Percentiles rank a stretch among this genome's conserved stretches.
These are phyloP conservation scores for Fistulinella staudtii DNA, from an alignment of 1,284 basidiomycete genomes.

Conservation along the genomic window DNA sequence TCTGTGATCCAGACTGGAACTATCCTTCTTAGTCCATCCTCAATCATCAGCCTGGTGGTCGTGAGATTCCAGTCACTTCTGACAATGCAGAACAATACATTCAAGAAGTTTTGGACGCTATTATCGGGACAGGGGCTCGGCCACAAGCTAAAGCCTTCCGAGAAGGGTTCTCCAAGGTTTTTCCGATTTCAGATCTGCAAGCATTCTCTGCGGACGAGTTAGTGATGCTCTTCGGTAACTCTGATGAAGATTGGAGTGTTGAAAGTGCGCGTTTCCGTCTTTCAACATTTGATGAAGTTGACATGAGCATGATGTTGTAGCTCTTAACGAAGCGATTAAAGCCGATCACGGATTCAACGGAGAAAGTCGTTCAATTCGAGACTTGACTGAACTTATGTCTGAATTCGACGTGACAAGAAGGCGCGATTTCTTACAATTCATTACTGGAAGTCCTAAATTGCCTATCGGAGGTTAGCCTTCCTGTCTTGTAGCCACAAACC, in stretches of 20 bases:
- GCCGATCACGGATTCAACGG: conserved; percentile 98
- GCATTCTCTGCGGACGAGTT: conserved; percentile 95
- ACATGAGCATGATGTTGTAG: conserved; percentile 36
- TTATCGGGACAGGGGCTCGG: conserved; percentile 72
- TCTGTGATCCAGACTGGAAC: not conserved
- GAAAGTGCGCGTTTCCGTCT: conserved; percentile 63
- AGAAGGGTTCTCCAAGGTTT: conserved; percentile 91
- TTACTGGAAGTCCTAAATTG: conserved; percentile 92
- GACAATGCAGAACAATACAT: conserved; percentile 91
- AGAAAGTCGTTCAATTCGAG: conserved; percentile 86
- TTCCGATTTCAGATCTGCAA: conserved; percentile 86
- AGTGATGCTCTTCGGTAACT: conserved; percentile 90
- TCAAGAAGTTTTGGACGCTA: conserved; percentile 72
- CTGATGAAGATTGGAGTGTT: conserved; percentile 89
- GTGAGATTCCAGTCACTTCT: conserved; percentile 74
- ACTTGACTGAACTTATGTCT: conserved; percentile 86
- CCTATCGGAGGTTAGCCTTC: conserved; percentile 79
- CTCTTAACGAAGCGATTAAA: conserved; percentile 87
- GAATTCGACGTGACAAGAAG: conserved; percentile 71
- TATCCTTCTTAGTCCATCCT: conserved; percentile 1
- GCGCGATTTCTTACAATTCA: conserved; percentile 92
- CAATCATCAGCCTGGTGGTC: conserved; percentile 76
- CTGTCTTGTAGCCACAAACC: not conserved
- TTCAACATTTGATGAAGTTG: not conserved
- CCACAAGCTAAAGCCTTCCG: conserved; percentile 82